Base-by-base conservation (phyloP, 192 early-diverging fungal genomes). In the Backusella tarrabulga region DNA sequence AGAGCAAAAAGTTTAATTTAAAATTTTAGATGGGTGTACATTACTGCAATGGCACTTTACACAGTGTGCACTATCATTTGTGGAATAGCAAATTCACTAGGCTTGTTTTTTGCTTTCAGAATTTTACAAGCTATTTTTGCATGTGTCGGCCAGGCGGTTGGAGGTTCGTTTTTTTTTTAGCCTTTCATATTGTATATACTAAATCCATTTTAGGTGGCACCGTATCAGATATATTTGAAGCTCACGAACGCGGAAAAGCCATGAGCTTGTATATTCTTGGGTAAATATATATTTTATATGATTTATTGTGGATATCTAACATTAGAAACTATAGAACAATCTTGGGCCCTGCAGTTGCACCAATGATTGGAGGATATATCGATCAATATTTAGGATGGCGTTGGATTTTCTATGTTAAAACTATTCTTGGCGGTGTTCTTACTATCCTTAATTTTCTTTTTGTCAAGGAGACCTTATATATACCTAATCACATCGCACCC, bases 341-440 rank as follows among this genome's bases (percentile, higher is more conserved):
- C 21, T 21, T 84, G 2, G 85, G 85, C 6, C 83, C 85, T 6
- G 75, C 78, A 17, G 34, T 86, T 60, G 80, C 70, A 11, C 83
- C 85, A 12, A 79, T 80, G 23, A 71, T 82, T 9, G 85, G 85
- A 29, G 85, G 85, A 6, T 86, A 75, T 35, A 71, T 82, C 7
- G 73, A 76, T 36, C 34, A 82, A 34, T 79, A 78, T 26, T 35
- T 81, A 23, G 76, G 73, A 15, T 86, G 79, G 77, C 77, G 76
- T 0, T 86, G 85, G 85, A 76, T 88, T 29, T 92, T 91, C 67
- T 90, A 88, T 83, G 74, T 88, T n/a, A 82, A 85, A 42, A 66
- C 84, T 2, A 91, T 91, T n/a, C 76, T 89, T 74, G 83, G 84
- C 68, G 89, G 87, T 1, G 19, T 84, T 21, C 79, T 90, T 67